Conservation (phyloP, 345 rosid genomes). For the Heritiera fomes region DNA sequence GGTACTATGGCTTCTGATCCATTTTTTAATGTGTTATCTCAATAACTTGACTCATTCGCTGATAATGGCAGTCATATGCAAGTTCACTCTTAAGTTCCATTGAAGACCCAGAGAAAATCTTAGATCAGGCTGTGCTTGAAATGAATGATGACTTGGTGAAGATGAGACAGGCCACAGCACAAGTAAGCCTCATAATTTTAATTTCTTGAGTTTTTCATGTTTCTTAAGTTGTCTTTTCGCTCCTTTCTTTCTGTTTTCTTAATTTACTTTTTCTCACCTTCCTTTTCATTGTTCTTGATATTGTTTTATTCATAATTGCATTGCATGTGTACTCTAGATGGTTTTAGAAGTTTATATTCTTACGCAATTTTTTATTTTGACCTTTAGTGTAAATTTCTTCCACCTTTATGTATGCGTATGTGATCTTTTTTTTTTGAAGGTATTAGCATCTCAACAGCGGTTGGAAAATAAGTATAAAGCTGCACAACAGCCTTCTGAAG, state of each 20-base stretch:
- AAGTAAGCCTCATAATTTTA: constrained; percentile 39
- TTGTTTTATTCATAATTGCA: not conserved
- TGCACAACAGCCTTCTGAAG: constrained; percentile 69
- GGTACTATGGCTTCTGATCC: not conserved
- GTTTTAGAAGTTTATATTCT: not conserved
- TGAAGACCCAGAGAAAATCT: constrained; percentile 82
- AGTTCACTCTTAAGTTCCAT: constrained; percentile 64
- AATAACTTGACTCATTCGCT: not conserved
- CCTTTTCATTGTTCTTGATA: not conserved
- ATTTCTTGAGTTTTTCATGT: not conserved
- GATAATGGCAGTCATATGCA: constrained; percentile 72
- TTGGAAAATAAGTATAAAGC: constrained; percentile 73
- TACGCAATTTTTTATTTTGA: not conserved
- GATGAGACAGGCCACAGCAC: constrained; percentile 90
- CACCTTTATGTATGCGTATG: not conserved
- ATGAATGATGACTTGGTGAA: constrained; percentile 81
- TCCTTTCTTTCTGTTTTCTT: not conserved
- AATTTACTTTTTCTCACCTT: not conserved
- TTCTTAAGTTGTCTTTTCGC: constrained; percentile 3
- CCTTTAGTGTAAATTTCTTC: constrained; percentile 6
- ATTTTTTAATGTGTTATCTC: not conserved
- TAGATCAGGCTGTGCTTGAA: constrained; percentile 77
- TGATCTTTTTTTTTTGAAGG: constrained; percentile 38
- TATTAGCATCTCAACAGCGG: constrained; percentile 74
- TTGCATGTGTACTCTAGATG: constrained; percentile 8